These are phyloP conservation scores for Bifiguratus adelaidae DNA, from an alignment of 192 early-diverging fungal genomes.

Conservation along the genomic window DNA sequence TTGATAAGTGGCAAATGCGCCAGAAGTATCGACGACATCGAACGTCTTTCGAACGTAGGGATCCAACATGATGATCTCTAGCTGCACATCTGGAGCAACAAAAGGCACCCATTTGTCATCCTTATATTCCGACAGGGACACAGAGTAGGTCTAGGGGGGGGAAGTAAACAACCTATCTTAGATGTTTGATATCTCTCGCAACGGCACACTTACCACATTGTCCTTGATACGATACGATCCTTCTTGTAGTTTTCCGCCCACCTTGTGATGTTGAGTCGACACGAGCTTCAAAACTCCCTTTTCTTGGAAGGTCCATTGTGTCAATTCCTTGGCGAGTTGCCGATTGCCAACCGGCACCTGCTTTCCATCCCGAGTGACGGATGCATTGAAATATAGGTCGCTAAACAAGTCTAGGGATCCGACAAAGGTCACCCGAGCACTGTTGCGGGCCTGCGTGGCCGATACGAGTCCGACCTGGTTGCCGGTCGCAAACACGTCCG, in stretches of 20 bases:
- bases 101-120: constrained; percentile 80
- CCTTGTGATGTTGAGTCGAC: constrained; percentile 50
- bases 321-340: constrained; percentile 62
- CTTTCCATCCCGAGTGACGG: no score
- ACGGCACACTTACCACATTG: constrained; percentile 50
- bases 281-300: constrained; percentile 76
- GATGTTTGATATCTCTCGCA: not conserved
- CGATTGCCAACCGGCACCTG: constrained; percentile 63
- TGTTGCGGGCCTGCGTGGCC: constrained; percentile 81
- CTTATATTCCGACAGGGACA: constrained; percentile 71
- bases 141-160: constrained; percentile 55
- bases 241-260: constrained; percentile 47
- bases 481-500: constrained; percentile 37
- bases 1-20: constrained; percentile 26
- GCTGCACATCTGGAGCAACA: constrained; percentile 69
- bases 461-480: constrained; percentile 60
- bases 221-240: constrained; percentile 91
- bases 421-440: constrained; percentile 74
- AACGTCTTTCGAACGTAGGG: constrained; percentile 83
- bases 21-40: constrained; percentile 20
- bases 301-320: constrained; percentile 89
- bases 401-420: constrained; percentile 81
- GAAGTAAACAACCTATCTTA: not conserved
- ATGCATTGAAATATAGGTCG: constrained; percentile 42
- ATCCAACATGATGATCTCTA: constrained; percentile 95